These are phyloP conservation scores for Tetracladium marchalianum DNA, from an alignment of 495 filamentous ascomycete species.

Conservation along the genomic window DNA sequence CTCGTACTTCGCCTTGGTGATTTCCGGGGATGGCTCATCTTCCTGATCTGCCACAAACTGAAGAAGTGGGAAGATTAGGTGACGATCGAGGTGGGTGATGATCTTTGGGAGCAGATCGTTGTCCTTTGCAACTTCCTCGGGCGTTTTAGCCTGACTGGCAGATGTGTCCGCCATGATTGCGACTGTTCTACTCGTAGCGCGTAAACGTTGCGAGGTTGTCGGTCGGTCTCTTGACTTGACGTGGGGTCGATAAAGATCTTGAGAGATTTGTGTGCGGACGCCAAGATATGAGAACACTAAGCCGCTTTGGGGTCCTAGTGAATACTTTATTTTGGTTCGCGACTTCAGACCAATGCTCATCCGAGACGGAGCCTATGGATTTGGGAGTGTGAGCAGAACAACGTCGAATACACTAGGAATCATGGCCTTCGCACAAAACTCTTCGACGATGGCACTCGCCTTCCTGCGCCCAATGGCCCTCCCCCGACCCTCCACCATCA, in stretches of 20 bases:
- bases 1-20: conserved; percentile 76
- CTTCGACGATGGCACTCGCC: conserved; percentile 2
- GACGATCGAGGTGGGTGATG: conserved; percentile 86
- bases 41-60: conserved; percentile 62
- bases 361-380: neutral
- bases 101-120: conserved; percentile 84
- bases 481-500: conserved; percentile 24
- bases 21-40: conserved; percentile 50
- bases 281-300: conserved; percentile 2
- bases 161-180: conserved; percentile 57
- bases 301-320: neutral
- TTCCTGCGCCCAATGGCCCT: conserved; percentile 23
- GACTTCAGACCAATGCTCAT: neutral
- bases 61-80: conserved; percentile 88
- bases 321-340: conserved; percentile 1
- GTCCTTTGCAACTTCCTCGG: conserved; percentile 48
- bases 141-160: conserved; percentile 32
- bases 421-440: conserved; percentile 2
- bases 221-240: conserved; percentile 9
- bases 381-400: neutral
- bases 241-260: neutral
- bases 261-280: conserved; percentile 10
- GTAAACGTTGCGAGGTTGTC: conserved; percentile 2
- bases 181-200: conserved; percentile 4
- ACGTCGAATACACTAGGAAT: neutral